Base-by-base conservation (phyloP, 768 basidiomycete species). In the Termitomyces eurrhizus region DNA sequence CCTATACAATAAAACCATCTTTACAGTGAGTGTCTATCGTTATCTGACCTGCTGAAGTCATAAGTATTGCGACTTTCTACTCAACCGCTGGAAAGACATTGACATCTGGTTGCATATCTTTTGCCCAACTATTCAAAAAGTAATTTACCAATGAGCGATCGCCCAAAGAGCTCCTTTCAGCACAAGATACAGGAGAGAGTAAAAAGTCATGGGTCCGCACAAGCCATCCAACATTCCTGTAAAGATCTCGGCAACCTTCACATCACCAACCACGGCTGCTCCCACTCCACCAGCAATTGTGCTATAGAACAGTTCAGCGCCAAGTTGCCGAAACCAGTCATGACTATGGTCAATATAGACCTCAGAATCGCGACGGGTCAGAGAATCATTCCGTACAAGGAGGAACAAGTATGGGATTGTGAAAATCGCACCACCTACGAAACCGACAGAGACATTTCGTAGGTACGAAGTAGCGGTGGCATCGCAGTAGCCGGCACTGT, bases 381-480 rank as follows among this genome's bases (percentile, higher is more conserved):
- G 36, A 26, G 37, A 26, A 37, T 37, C 36, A n/a, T 35, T 39
- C n/a, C 62, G 4, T 32, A 48, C 39, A 26, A 65, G 56, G 11
- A 67, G 59, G n/a, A 62, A 52, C 11, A 67, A 48, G 44, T 62
- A 67, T 12, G 64, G 66, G 29, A 62, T 37, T 16, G 66, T 67
- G 56, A 67, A 64, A 21, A 67, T 52, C 33, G 60, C 64, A 49
- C 64, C 66, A 29, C 66, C 64, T 50, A 62, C 52, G 37, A 67
- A 64, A 1, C 66, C 66, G 33, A 21, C 42, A 33, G 48, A 26
- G 44, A 49, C 57, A 24, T 61, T 37, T n/a, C 49, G 46, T 21
- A 50, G 42, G 26, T 50, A 44, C 26, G 52, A 62, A 36, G 58
- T 39, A 29, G 41, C 52, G 41, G 57, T 58, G 24, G 39, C 33